These are phyloP conservation scores for Wickerhamomyces kurtzmanii DNA, from an alignment of 805 yeast genomes.

Conservation along the genomic window DNA sequence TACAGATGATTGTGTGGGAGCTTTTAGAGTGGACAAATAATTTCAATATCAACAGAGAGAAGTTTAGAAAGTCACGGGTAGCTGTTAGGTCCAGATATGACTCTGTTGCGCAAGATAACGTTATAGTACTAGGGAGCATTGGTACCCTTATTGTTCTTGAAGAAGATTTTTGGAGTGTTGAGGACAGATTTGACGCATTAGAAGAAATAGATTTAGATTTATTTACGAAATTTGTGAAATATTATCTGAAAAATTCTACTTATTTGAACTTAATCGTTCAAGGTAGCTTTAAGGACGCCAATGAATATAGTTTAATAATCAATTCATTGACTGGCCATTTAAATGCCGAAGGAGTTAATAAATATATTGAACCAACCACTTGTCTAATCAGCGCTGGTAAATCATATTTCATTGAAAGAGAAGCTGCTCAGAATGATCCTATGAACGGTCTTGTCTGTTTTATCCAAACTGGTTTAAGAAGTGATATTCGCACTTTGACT, in stretches of 20 bases:
- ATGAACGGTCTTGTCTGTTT: constrained; percentile 42
- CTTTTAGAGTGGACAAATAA: constrained; percentile 15
- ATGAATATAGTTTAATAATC: constrained; percentile 15
- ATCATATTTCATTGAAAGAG: constrained; percentile 22
- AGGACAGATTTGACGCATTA: constrained; percentile 44
- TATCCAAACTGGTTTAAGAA: constrained; percentile 45
- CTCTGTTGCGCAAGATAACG: constrained; percentile 28
- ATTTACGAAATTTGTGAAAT: constrained; percentile 20
- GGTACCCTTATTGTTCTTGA: constrained; percentile 47
- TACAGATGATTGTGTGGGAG: constrained; percentile 22
- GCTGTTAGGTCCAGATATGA: constrained; percentile 37
- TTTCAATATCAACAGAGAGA: constrained; percentile 15
- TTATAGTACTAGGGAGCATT: constrained; percentile 37
- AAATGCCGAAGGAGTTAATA: background rate
- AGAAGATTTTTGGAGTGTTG: constrained; percentile 41
- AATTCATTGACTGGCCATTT: constrained; percentile 18
- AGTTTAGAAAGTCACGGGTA: constrained; percentile 37
- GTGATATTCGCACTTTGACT: constrained; percentile 21
- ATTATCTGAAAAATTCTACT: constrained; percentile 20
- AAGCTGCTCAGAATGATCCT: constrained; percentile 34
- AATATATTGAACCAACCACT: constrained; percentile 24
- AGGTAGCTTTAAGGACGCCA: constrained; percentile 31
- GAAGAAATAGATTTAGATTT: constrained; percentile 33
- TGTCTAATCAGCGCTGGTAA: constrained; percentile 24
- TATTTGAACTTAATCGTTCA: constrained; percentile 34